phyloP scores from a whole-genome alignment of 495 filamentous ascomycete genomes.

The Xylaria cubensis region DNA sequence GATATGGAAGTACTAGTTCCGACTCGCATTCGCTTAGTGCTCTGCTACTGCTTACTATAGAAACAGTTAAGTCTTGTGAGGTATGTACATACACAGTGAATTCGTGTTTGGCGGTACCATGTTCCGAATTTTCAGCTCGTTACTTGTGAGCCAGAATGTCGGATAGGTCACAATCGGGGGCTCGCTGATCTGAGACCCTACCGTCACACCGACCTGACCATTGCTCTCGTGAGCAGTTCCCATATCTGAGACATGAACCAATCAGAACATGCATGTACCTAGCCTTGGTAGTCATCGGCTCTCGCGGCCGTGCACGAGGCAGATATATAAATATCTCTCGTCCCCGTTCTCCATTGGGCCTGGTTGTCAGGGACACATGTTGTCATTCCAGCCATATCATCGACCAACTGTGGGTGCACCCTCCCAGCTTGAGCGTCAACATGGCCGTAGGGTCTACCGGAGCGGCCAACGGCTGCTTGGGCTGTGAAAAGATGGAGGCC shows the following conservation, averaged over 20 bases:
- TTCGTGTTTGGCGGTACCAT: background rate
- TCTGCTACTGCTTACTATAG: background rate
- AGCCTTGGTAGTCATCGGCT: conserved; percentile 10
- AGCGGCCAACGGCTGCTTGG: conserved; percentile 27
- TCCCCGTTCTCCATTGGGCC: background rate
- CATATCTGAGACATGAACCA: conserved; percentile 21
- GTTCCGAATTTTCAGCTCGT: conserved; percentile 13
- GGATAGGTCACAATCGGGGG: background rate
- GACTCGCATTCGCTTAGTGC: background rate
- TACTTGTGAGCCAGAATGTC: background rate
- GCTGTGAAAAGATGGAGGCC: conserved; percentile 37
- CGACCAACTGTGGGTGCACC: background rate
- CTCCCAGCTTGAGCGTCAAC: conserved; percentile 9
- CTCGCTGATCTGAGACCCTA: conserved; percentile 5
- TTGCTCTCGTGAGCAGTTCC: conserved; percentile 19
- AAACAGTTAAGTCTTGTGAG: background rate
- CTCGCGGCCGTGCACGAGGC: conserved; percentile 10
- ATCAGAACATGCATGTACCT: conserved; percentile 16
- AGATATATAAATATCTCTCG: conserved; percentile 21
- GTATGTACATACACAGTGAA: conserved; percentile 4
- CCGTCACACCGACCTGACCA: background rate
- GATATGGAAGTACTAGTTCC: conserved; percentile 19
- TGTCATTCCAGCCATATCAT: background rate
- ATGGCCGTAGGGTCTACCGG: conserved; percentile 35
- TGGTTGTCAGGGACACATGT: background rate